Base-by-base conservation (phyloP, 1,284 basidiomycete species). In the Boletellus deceptivus region DNA sequence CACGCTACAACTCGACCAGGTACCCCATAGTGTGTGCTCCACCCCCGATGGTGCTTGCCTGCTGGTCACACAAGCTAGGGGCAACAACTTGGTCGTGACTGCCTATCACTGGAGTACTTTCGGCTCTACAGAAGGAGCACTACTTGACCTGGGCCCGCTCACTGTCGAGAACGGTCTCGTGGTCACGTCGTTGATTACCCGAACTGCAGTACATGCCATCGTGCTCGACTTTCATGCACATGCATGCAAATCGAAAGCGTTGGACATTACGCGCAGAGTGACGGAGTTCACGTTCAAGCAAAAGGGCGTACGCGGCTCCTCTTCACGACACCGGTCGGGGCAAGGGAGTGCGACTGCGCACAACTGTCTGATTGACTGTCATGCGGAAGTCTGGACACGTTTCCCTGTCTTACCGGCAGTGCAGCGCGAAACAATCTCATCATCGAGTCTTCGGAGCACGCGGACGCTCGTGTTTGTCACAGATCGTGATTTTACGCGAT, bases 321-420 rank as follows among this genome's bases (percentile, higher is more conserved):
- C 58, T 20, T 52, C 47, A 2, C 55, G 56, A 6, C 54, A 65
- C 58, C 41, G 68, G 3, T 53, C 53, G 6, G 45, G 43, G 2
- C 16, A 14, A 13, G 31, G 31, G 13, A 44, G 22, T 11, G 46
- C 25, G 2, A 41, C 48, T 0, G 52, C 59, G 4, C 74, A 80
- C 55, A 83, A 83, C 47, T 75, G 69, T 42, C 64, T 84, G 8
- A 63, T 84, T 7, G 79, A 83, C 50, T 82, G 80, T 47, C 75
- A 82, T 49, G 59, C 72, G 0, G 82, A 84, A n/a, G 76, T 83
- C 39, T 84, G 82, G 82, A 79, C 75, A 3, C 76, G 81, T 3
- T 84, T 81, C 58, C 82, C 83, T 0, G 81, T 84, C 9, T 57
- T 80, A 0, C 71, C 82, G 2, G 79, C 80, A 0, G 73, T 85